Percentiles rank a stretch among this genome's conserved stretches.
These are phyloP conservation scores for Candida ipomoeae DNA, from an alignment of 805 yeast species.

Conservation along the genomic window DNA sequence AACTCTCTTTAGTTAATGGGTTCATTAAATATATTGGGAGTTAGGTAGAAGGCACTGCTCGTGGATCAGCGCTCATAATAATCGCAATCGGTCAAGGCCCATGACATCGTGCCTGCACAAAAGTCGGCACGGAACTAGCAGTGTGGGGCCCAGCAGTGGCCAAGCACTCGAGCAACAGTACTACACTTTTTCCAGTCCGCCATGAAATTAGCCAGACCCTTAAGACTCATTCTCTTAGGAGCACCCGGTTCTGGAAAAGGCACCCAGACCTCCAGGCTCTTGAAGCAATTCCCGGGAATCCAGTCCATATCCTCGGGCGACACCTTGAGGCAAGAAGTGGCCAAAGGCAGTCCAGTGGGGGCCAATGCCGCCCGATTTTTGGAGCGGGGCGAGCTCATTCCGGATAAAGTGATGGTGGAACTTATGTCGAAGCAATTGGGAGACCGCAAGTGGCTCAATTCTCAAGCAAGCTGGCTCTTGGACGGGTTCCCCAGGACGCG, in stretches of 20 bases:
- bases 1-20: no score
- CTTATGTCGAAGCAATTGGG: constrained; percentile 51
- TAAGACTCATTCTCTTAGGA: constrained; percentile 68
- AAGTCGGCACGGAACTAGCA: background rate
- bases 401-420: constrained; percentile 64
- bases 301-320: constrained; percentile 80
- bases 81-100: background rate
- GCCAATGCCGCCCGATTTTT: constrained; percentile 53
- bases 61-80: background rate
- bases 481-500: constrained; percentile 92
- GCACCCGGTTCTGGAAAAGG: constrained; percentile 98
- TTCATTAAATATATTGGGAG: no score
- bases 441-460: constrained; percentile 39
- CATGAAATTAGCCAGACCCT: constrained; percentile 9
- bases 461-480: constrained; percentile 59
- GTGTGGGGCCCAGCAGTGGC: background rate
- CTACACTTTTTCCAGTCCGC: background rate
- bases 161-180: background rate
- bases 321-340: constrained; percentile 65
- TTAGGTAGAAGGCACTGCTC: background rate
- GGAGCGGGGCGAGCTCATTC: constrained; percentile 61
- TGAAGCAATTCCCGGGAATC: constrained; percentile 50
- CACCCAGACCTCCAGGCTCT: constrained; percentile 68
- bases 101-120: background rate
- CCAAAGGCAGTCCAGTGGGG: constrained; percentile 52